Conservation (phyloP, 2,329 filamentous ascomycete genomes). For the Cercospora zeae-maydis region DNA sequence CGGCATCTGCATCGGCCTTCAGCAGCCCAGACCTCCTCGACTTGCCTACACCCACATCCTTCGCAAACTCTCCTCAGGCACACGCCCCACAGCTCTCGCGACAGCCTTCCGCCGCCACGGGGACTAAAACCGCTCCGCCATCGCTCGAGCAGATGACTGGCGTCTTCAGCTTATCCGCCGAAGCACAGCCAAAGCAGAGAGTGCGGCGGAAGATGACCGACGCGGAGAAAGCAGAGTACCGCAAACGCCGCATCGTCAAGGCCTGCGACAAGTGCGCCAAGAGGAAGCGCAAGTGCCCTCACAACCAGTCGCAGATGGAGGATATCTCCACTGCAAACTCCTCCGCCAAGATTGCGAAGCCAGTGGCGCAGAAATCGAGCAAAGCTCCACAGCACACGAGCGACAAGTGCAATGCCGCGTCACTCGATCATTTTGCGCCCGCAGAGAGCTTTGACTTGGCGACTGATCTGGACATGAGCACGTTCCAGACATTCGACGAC, state of each 20-base stretch:
- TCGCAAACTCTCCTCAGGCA: slow-evolving; percentile 28
- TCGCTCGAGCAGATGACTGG: slow-evolving; percentile 39
- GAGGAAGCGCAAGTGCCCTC: slow-evolving; percentile 37
- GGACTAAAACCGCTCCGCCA: slow-evolving; percentile 25
- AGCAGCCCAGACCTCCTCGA: slow-evolving; percentile 34
- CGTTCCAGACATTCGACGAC: slow-evolving; percentile 27
- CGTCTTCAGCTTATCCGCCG: slow-evolving; percentile 37
- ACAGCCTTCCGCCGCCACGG: slow-evolving; percentile 21
- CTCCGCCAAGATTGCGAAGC: slow-evolving; percentile 6
- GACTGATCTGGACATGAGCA: slow-evolving; percentile 15
- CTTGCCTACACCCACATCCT: slow-evolving; percentile 30
- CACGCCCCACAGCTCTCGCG: slow-evolving; percentile 22
- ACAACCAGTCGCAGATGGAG: slow-evolving; percentile 36
- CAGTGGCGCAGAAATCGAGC: slow-evolving; percentile 1
- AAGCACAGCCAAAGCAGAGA: slow-evolving; percentile 35
- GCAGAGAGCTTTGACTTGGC: slow-evolving; percentile 14
- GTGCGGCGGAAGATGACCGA: slow-evolving; percentile 39
- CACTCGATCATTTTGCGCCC: neutral
- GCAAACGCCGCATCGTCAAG: slow-evolving; percentile 38
- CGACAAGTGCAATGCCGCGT: neutral
- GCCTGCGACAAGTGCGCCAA: slow-evolving; percentile 38
- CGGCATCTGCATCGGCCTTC: slow-evolving; percentile 26
- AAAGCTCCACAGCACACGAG: neutral
- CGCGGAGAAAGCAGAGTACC: slow-evolving; percentile 39
- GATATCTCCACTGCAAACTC: slow-evolving; percentile 16